Percentiles rank a stretch among this genome's conserved stretches.
These are phyloP conservation scores for Gaeumannomyces sp. DNA, from an alignment of 2,329 filamentous ascomycete genomes.

Conservation along the genomic window DNA sequence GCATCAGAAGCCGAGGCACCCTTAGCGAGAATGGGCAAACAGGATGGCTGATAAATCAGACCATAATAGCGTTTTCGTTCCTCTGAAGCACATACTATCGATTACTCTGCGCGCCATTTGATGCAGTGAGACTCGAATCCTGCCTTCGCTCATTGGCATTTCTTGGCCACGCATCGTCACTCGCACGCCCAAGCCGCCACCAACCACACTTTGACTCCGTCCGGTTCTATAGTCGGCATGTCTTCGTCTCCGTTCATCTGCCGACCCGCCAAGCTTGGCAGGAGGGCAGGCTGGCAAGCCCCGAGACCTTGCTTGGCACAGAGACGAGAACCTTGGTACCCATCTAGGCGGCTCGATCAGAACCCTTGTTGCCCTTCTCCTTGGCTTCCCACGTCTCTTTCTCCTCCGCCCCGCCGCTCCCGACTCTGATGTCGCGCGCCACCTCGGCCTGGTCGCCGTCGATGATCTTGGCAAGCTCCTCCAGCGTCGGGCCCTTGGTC, in stretches of 20 bases:
- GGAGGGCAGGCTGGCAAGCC: too few species aligned
- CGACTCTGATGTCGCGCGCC: slow-evolving; percentile 22
- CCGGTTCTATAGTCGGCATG: too few species aligned
- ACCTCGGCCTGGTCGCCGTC: slow-evolving; percentile 52
- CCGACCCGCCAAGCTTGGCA: background rate
- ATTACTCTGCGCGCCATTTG: background rate
- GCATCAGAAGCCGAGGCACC: too few species aligned
- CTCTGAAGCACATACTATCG: background rate
- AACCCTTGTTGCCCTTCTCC: background rate
- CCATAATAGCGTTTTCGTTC: background rate
- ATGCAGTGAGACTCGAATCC: background rate
- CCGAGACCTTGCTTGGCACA: too few species aligned
- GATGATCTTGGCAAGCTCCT: slow-evolving; percentile 62
- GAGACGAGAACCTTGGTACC: background rate
- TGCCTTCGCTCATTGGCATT: background rate
- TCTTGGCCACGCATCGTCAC: background rate
- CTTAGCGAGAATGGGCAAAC: background rate
- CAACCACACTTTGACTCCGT: background rate
- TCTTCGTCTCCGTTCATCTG: background rate
- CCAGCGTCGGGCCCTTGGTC: slow-evolving; percentile 58
- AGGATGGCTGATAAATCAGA: background rate
- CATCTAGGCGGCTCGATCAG: background rate
- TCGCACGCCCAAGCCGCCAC: background rate
- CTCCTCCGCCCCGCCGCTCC: too few species aligned
- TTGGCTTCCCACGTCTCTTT: background rate